Percentiles rank a stretch among this genome's conserved stretches.
These are phyloP conservation scores for Aspergillus carlsbadensis DNA, from an alignment of 495 filamentous ascomycete species.

Conservation along the genomic window DNA sequence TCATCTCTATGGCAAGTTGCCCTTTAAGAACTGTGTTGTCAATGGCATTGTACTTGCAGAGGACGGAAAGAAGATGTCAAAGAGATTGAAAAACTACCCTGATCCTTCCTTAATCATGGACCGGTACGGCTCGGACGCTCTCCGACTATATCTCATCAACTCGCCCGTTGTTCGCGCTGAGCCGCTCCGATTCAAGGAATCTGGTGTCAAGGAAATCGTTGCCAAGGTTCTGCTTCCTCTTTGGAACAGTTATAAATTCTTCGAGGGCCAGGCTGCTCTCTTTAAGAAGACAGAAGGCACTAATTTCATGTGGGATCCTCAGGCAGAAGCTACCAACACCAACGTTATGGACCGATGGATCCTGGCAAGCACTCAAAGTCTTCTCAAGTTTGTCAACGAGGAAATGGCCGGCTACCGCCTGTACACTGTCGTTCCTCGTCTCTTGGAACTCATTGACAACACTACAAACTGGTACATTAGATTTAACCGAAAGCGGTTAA, in stretches of 20 bases:
- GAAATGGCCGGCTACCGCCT: constrained; percentile 92
- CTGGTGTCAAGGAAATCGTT: constrained; percentile 93
- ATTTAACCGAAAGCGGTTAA: constrained; percentile 95
- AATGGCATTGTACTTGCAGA: constrained; percentile 95
- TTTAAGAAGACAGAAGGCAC: constrained; percentile 83
- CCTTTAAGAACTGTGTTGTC: constrained; percentile 96
- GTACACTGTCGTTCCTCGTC: constrained; percentile 90
- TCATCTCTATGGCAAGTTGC: constrained; percentile 82
- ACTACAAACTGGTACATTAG: constrained; percentile 99
- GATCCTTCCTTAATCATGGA: constrained; percentile 83
- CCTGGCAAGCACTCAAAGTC: constrained; percentile 85
- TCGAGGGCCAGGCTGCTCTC: constrained; percentile 89
- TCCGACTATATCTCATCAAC: constrained; percentile 94
- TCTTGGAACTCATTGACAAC: constrained; percentile 88
- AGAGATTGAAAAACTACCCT: constrained; percentile 95
- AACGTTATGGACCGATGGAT: constrained; percentile 99
- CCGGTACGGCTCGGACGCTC: constrained; percentile 88
- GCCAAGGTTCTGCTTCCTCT: constrained; percentile 89
- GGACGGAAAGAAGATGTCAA: constrained; percentile 99
- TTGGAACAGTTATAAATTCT: constrained; percentile 99
- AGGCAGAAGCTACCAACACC: constrained; percentile 66
- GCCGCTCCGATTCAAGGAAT: constrained; percentile 86
- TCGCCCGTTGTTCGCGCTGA: constrained; percentile 95
- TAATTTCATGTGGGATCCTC: constrained; percentile 78
- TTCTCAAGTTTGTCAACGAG: constrained; percentile 89